Evolutionary conservation across 345 rosid species (phyloP).

Genomic region (Murraya koenigii): DNA sequence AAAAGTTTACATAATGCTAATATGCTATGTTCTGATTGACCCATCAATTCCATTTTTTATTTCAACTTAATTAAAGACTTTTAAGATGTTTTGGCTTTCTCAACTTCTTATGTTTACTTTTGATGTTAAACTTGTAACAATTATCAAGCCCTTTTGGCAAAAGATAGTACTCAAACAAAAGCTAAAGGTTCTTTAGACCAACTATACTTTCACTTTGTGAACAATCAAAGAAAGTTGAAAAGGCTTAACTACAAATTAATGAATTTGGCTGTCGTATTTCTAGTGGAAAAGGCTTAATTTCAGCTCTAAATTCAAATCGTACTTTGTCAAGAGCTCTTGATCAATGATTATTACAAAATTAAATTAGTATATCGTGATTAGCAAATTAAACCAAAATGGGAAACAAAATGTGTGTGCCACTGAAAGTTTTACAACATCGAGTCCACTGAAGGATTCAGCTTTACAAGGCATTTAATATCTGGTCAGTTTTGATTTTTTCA

Average conservation of each 20-base stretch:
- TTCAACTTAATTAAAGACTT: neutral
- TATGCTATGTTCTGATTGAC: neutral
- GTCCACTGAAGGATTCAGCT: neutral
- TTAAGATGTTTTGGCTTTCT: too few species aligned
- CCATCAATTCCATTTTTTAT: neutral
- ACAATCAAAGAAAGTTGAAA: neutral
- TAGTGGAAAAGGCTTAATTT: neutral
- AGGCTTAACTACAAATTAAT: neutral
- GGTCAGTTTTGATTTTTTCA: too few species aligned
- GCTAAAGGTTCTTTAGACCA: neutral
- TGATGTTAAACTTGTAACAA: neutral
- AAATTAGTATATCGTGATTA: neutral
- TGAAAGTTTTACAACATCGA: neutral
- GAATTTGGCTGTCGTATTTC: neutral
- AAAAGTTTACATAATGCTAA: too few species aligned
- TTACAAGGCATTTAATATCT: neutral
- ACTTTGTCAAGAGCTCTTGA: constrained; percentile 3
- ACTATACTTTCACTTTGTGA: constrained; percentile 2
- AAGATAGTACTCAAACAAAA: neutral
- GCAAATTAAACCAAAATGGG: neutral
- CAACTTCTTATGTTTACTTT: neutral
- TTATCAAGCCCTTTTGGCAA: neutral
- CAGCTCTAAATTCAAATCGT: neutral
- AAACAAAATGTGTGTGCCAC: neutral
- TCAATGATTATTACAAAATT: neutral